A percentile compares a stretch with the other conserved stretches of the same genome.
phyloP scores from a whole-genome alignment of 1,284 basidiomycete species.

The Leccinum pseudoinsigne region DNA sequence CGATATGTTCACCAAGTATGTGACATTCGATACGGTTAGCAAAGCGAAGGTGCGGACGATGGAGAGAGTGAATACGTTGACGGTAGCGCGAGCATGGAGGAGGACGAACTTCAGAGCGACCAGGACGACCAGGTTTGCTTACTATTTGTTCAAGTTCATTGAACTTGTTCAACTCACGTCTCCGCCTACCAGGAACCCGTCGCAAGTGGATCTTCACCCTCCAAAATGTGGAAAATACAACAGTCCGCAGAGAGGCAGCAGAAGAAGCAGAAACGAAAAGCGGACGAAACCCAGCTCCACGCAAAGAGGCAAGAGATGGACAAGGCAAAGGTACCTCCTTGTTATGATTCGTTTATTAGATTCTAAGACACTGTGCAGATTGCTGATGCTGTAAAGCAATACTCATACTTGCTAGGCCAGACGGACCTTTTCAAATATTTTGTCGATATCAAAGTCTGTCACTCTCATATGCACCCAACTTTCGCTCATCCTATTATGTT shows the following conservation, averaged over 20 bases:
- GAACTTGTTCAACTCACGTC: constrained; percentile 6
- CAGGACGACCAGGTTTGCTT: constrained; percentile 44
- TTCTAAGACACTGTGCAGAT: constrained; percentile 48
- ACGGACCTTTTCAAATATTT: constrained; percentile 97
- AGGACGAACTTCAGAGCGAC: constrained; percentile 67
- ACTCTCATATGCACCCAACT: not conserved
- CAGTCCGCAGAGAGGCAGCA: constrained; percentile 42
- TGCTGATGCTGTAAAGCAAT: constrained; percentile 93
- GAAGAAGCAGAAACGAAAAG: constrained; percentile 67
- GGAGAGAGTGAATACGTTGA: constrained; percentile 67
- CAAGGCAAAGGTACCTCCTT: constrained; percentile 66
- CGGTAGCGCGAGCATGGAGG: constrained; percentile 47
- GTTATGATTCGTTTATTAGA: not conserved
- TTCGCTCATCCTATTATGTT: constrained; percentile 4
- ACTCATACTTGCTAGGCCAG: constrained; percentile 92
- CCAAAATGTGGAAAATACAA: constrained; percentile 40
- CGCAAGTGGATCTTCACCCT: constrained; percentile 38
- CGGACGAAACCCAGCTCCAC: constrained; percentile 66
- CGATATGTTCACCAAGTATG: constrained; percentile 15
- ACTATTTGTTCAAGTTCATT: constrained; percentile 9
- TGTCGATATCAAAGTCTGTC: constrained; percentile 84
- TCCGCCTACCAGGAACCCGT: constrained; percentile 26
- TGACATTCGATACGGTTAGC: constrained; percentile 37
- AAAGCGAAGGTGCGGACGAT: constrained; percentile 63
- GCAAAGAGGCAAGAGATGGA: constrained; percentile 77